phyloP scores from a whole-genome alignment of 805 yeast species.

The Metschnikowia similis region DNA sequence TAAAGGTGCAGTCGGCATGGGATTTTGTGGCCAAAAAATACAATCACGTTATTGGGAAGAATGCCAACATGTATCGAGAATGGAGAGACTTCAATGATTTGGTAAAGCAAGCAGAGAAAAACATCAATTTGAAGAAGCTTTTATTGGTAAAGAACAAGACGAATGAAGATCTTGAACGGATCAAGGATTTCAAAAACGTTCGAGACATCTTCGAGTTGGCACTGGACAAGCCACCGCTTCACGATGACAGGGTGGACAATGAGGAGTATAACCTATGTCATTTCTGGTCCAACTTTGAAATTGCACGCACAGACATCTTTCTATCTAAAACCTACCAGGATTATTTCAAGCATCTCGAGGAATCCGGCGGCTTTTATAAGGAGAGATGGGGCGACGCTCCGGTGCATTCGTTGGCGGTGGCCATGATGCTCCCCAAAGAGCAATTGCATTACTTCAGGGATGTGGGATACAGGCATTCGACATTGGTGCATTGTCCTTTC shows the following conservation, averaged over 20 bases:
- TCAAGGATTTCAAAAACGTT: conserved; percentile 22
- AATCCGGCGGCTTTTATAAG: conserved; percentile 74
- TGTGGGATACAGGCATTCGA: conserved; percentile 82
- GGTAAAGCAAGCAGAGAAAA: conserved; percentile 25
- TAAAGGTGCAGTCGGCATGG: conserved; percentile 66
- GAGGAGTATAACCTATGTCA: conserved; percentile 77
- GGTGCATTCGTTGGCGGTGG: conserved; percentile 82
- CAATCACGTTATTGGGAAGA: conserved; percentile 20
- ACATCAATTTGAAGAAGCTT: conserved; percentile 22
- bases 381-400: conserved; percentile 99
- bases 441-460: conserved; percentile 90
- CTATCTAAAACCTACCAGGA: conserved; percentile 57
- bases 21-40: conserved; percentile 48
- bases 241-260: conserved; percentile 57
- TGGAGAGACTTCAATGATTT: conserved; percentile 19
- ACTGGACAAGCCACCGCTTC: conserved; percentile 21
- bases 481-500: conserved; percentile 79
- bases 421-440: conserved; percentile 60
- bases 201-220: conserved; percentile 37
- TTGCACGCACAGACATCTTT: conserved; percentile 78
- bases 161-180: conserved; percentile 18
- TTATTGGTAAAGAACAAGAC: conserved; percentile 20
- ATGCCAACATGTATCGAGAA: conserved; percentile 21
- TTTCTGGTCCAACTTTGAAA: conserved; percentile 92
- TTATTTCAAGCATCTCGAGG: conserved; percentile 67